phyloP scores from a whole-genome alignment of 352 stramenopile genomes.

The Phytophthora sansomeana region DNA sequence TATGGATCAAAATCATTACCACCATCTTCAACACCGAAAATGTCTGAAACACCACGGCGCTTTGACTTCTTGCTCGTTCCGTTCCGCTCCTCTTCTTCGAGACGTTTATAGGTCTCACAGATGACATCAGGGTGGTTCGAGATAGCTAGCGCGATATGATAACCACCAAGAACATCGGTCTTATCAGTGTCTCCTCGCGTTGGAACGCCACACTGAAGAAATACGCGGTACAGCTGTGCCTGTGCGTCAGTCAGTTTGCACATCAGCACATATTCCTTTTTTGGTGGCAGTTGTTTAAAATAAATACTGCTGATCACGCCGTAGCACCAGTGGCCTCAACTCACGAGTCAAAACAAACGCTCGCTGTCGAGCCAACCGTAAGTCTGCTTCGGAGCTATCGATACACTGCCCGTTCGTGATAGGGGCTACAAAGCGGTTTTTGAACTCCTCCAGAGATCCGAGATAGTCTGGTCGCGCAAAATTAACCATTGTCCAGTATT shows the following conservation, averaged over 20 bases:
- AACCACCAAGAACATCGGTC: constrained; percentile 85
- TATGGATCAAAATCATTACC: constrained; percentile 63
- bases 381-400: constrained; percentile 77
- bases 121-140: constrained; percentile 91
- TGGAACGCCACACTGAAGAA: constrained; percentile 70
- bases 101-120: constrained; percentile 62
- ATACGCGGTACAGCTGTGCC: constrained; percentile 74
- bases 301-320: constrained; percentile 88
- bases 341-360: constrained; percentile 86
- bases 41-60: constrained; percentile 26
- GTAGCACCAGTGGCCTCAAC: constrained; percentile 84
- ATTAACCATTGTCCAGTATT: constrained; percentile 95
- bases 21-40: constrained; percentile 59
- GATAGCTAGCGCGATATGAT: constrained; percentile 89
- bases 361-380: constrained; percentile 73
- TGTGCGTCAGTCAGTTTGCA: constrained; percentile 86
- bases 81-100: constrained; percentile 65
- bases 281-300: constrained; percentile 84
- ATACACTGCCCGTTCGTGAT: constrained; percentile 89
- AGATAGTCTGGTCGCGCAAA: constrained; percentile 88
- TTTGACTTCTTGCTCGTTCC: constrained; percentile 46
- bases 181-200: constrained; percentile 54
- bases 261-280: constrained; percentile 90
- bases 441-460: constrained; percentile 86
- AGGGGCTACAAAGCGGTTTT: constrained; percentile 91